Evolutionary conservation across 768 basidiomycete genomes (phyloP).

Genomic region (Clavulina sp.): DNA sequence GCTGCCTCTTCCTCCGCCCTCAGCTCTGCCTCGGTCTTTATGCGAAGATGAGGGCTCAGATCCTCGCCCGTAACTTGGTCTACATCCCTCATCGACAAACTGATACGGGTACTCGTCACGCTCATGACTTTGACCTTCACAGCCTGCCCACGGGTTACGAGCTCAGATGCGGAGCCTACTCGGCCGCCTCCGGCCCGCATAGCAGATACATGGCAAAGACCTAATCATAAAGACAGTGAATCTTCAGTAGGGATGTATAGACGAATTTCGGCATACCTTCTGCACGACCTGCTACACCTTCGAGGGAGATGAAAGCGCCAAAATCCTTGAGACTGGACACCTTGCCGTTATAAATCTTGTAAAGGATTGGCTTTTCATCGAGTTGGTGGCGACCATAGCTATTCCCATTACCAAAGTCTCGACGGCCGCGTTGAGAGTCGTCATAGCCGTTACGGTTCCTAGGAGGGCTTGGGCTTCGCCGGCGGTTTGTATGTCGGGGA

Average conservation of each 20-base stretch:
- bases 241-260: background rate
- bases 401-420: too few species aligned
- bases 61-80: constrained; percentile 83
- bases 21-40: constrained; percentile 87
- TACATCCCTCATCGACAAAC: constrained; percentile 95
- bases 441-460: constrained; percentile 15
- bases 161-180: constrained; percentile 71
- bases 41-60: constrained; percentile 83
- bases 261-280: constrained; percentile 47
- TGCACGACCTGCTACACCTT: constrained; percentile 66
- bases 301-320: constrained; percentile 82
- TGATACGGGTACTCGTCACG: constrained; percentile 59
- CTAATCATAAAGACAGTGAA: constrained; percentile 24
- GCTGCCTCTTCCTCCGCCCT: constrained; percentile 52
- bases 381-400: constrained; percentile 20
- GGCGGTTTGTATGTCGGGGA: constrained; percentile 25
- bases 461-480: constrained; percentile 41
- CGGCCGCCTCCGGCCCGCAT: constrained; percentile 64
- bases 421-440: constrained; percentile 19
- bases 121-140: constrained; percentile 98
- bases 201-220: constrained; percentile 93
- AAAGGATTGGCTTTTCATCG: constrained; percentile 75
- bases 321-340: constrained; percentile 84
- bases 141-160: constrained; percentile 63
- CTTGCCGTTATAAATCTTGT: constrained; percentile 86